Evolutionary conservation across 202 grass and related monocot genomes (phyloP).

Genomic region (Saccharum hybrid): DNA sequence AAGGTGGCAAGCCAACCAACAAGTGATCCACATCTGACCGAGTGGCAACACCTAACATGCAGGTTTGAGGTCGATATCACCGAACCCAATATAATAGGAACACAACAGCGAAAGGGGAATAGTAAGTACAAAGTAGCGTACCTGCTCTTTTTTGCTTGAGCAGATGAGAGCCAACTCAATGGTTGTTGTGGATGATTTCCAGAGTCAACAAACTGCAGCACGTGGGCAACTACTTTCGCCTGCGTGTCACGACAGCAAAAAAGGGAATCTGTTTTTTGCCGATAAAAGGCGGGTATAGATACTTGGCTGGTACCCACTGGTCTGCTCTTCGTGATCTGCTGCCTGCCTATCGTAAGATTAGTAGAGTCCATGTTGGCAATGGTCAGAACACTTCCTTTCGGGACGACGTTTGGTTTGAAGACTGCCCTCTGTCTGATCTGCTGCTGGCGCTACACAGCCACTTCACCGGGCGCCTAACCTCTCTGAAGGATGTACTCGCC

Average conservation of each 20-base stretch:
- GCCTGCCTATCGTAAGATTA: no score
- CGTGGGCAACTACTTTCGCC: constrained; percentile 25
- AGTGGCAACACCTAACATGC: constrained; percentile 11
- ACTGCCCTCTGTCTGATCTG: no score
- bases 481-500: no score
- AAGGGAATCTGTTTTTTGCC: not conserved
- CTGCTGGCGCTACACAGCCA: no score
- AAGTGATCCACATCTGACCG: constrained; percentile 44
- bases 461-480: no score
- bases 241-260: constrained; percentile 3
- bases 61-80: constrained; percentile 35
- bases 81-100: constrained; percentile 29
- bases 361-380: no score
- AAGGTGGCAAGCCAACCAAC: constrained; percentile 47
- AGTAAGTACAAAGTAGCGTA: constrained; percentile 27
- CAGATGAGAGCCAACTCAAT: constrained; percentile 33
- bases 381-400: no score
- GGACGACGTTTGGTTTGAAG: no score
- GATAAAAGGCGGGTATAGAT: not conserved
- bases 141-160: constrained; percentile 34
- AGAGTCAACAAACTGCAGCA: constrained; percentile 45
- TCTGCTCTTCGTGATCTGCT: no score
- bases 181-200: constrained; percentile 14
- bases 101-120: constrained; percentile 16
- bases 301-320: no score